Conservation (phyloP, 2,329 filamentous ascomycete genomes). For the Dendryphion nanum region DNA sequence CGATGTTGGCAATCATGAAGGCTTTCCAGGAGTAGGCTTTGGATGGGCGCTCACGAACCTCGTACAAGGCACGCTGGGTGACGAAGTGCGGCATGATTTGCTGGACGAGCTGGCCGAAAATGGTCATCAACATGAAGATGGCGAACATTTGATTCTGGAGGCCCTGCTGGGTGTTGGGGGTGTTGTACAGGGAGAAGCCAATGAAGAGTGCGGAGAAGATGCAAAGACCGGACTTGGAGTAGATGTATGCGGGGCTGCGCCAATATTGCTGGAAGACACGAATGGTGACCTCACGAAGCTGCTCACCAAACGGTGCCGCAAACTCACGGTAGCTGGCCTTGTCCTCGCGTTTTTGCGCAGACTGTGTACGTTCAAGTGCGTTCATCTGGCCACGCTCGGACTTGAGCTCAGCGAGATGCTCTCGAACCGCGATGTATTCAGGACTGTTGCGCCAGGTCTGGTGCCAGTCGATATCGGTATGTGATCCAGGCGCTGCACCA, state of each 20-base stretch:
- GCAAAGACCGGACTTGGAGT: conserved; percentile 73
- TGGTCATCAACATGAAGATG: conserved; percentile 77
- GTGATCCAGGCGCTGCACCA: conserved; percentile 51
- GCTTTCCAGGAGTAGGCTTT: conserved; percentile 84
- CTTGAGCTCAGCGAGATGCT: conserved; percentile 48
- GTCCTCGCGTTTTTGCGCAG: conserved; percentile 43
- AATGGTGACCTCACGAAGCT: conserved; percentile 65
- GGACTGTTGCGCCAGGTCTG: conserved; percentile 49
- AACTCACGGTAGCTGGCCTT: conserved; percentile 71
- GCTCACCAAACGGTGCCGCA: conserved; percentile 68
- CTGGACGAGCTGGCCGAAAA: conserved; percentile 77
- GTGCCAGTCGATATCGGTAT: conserved; percentile 53
- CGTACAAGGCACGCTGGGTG: conserved; percentile 76
- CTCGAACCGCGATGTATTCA: conserved; percentile 46
- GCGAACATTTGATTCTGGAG: conserved; percentile 84
- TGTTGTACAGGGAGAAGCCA: conserved; percentile 75
- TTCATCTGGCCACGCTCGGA: conserved; percentile 35
- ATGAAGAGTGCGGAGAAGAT: conserved; percentile 69
- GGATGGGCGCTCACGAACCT: conserved; percentile 79
- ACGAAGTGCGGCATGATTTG: conserved; percentile 87
- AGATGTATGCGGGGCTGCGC: conserved; percentile 86
- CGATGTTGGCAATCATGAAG: conserved; percentile 79
- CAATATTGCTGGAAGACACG: conserved; percentile 91
- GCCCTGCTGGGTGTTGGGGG: conserved; percentile 70
- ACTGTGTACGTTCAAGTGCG: conserved; percentile 37